Conservation (phyloP, 768 basidiomycete species). For the Lactarius quietus region DNA sequence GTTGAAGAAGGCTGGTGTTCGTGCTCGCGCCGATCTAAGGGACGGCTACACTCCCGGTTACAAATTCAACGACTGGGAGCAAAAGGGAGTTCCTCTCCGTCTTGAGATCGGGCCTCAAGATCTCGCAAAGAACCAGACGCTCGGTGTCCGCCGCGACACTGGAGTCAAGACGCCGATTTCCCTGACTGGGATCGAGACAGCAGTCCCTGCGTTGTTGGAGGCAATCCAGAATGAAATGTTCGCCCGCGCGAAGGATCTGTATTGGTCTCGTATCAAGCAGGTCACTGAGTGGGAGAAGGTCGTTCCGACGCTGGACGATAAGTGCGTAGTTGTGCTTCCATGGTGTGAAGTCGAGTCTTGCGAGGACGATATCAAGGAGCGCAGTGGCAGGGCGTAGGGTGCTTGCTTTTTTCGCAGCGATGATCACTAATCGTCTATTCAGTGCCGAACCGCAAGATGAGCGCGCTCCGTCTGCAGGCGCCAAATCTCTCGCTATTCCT, state of each 20-base stretch:
- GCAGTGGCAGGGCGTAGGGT: conserved; percentile 77
- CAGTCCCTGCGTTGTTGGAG: conserved; percentile 66
- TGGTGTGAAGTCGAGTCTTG: conserved; percentile 95
- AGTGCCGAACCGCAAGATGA: conserved; percentile 89
- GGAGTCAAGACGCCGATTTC: conserved; percentile 56
- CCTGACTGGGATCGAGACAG: conserved; percentile 43
- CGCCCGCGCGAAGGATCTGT: conserved; percentile 65
- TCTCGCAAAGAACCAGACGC: conserved; percentile 73
- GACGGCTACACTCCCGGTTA: conserved; percentile 98
- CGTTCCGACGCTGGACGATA: conserved; percentile 86
- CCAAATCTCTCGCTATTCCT: conserved; percentile 95
- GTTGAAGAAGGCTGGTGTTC: conserved; percentile 68
- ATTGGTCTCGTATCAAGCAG: conserved; percentile 64
- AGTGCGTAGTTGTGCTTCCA: conserved; percentile 83
- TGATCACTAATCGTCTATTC: conserved; percentile 11
- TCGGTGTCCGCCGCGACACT: conserved; percentile 81
- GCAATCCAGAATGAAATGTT: conserved; percentile 92
- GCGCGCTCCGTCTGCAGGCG: conserved; percentile 94
- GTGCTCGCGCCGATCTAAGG: conserved; percentile 86
- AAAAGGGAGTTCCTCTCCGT: conserved; percentile 97
- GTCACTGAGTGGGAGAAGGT: conserved; percentile 89
- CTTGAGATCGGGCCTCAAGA: conserved; percentile 97
- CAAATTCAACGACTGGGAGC: conserved; percentile 99
- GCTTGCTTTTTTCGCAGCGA: conserved; percentile 20
- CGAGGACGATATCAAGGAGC: conserved; percentile 98